A percentile compares a stretch with the other conserved stretches of the same genome.
phyloP scores from a whole-genome alignment of 441 rosid genomes.

The Brassica hybrid region DNA sequence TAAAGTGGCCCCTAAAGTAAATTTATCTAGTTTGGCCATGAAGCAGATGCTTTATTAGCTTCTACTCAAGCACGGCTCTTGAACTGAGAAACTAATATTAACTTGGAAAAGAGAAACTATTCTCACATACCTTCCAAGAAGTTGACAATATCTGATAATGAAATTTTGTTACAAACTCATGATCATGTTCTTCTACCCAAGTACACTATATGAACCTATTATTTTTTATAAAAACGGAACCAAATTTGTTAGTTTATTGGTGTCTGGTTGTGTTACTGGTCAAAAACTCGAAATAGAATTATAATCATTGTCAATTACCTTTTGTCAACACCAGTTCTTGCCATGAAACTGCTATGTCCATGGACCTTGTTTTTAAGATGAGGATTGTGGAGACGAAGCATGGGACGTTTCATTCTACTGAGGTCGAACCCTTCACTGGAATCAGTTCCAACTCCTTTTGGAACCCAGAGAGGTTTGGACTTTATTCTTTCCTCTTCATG shows the following conservation, averaged over 20 bases:
- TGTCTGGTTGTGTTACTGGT: not conserved
- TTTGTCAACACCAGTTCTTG: not conserved
- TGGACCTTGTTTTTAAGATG: slow-evolving; percentile 69
- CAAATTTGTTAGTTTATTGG: not conserved
- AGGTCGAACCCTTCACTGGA: slow-evolving; percentile 87
- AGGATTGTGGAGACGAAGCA: slow-evolving; percentile 79
- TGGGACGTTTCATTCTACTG: slow-evolving; percentile 71
- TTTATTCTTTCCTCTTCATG: too few relatives aligned
- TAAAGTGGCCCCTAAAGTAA: too few relatives aligned
- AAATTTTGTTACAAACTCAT: not conserved
- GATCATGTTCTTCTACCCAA: not conserved
- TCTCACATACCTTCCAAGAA: not conserved
- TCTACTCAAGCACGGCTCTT: too few relatives aligned
- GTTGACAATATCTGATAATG: not conserved
- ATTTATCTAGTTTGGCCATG: too few relatives aligned
- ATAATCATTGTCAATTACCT: not conserved
- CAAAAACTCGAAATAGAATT: not conserved
- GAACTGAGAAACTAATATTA: too few relatives aligned
- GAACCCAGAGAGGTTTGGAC: slow-evolving; percentile 52
- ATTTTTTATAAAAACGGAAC: not conserved
- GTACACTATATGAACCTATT: not conserved
- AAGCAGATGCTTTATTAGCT: too few relatives aligned
- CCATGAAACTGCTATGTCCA: not conserved
- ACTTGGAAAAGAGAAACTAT: not conserved
- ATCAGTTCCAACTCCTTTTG: slow-evolving; percentile 86